Conservation (phyloP, 2,329 filamentous ascomycete genomes). For the Thelonectria discophora region DNA sequence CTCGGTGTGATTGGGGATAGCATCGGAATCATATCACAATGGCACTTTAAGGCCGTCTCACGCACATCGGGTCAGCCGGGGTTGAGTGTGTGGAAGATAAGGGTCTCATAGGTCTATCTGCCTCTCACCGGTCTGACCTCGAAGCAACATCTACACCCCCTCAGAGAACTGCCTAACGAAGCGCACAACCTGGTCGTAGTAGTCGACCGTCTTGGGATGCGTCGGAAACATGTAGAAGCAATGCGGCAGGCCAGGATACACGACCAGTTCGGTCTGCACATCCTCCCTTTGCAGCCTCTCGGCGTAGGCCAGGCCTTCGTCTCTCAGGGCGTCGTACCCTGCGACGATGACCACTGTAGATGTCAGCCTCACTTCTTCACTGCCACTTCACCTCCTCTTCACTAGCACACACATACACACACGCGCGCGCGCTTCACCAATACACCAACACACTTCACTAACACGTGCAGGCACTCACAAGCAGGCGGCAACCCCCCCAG, state of each 20-base stretch:
- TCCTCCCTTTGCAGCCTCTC: conserved; percentile 47
- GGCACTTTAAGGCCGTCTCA: not conserved
- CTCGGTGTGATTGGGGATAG: no score
- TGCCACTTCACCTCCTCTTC: no score
- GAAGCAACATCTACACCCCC: not conserved
- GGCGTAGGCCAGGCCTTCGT: conserved; percentile 51
- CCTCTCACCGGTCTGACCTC: no score
- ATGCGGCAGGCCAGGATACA: conserved; percentile 49
- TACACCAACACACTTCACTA: no score
- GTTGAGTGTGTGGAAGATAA: no score
- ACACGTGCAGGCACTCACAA: no score
- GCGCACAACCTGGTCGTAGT: conserved; percentile 19
- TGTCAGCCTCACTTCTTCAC: conserved; percentile 12
- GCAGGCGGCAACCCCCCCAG: conserved; percentile 46
- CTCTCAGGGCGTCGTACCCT: conserved; percentile 49
- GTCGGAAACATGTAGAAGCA: conserved; percentile 39
- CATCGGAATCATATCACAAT: not conserved
- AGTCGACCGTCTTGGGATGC: conserved; percentile 26
- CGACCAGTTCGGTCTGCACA: conserved; percentile 44
- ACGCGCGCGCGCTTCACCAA: no score
- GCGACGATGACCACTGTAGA: conserved; percentile 47
- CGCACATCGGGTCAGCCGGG: not conserved
- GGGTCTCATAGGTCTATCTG: no score
- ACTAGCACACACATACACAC: no score
- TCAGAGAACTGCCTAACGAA: conserved; percentile 15